phyloP scores from a whole-genome alignment of 352 stramenopile genomes.

The Saprolegnia diclina region DNA sequence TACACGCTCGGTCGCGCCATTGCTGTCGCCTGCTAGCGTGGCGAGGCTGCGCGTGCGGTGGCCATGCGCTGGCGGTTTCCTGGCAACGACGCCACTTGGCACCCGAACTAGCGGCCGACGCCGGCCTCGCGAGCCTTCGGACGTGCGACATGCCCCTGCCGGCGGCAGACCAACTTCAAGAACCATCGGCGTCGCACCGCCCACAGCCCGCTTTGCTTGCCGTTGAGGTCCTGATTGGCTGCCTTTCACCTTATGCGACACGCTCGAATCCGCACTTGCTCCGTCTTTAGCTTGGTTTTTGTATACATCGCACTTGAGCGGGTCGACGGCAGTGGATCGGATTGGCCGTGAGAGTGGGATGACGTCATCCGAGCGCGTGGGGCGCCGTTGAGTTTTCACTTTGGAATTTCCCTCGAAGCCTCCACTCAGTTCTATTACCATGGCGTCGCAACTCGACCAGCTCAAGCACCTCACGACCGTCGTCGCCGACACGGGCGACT shows the following conservation, averaged over 20 bases:
- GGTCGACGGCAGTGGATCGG: background rate
- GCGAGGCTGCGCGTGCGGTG: no score
- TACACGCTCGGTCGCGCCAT: no score
- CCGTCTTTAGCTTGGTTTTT: background rate
- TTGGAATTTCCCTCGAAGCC: slow-evolving; percentile 18
- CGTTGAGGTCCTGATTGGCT: background rate
- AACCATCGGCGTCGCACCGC: background rate
- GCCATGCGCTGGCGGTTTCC: no score
- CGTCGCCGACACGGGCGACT: slow-evolving; percentile 97
- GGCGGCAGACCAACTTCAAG: background rate
- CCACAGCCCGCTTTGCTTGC: background rate
- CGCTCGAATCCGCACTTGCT: background rate
- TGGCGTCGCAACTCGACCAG: slow-evolving; percentile 82
- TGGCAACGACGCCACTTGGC: no score
- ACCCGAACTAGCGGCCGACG: no score
- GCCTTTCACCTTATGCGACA: background rate
- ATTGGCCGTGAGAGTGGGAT: background rate
- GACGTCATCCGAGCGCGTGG: slow-evolving; percentile 12
- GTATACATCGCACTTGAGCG: background rate
- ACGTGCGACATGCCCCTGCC: no score
- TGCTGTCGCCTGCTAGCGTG: no score
- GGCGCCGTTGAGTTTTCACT: slow-evolving; percentile 13
- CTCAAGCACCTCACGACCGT: slow-evolving; percentile 97
- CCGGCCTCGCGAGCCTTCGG: no score
- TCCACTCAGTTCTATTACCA: slow-evolving; percentile 9